Base-by-base conservation (phyloP, 345 rosid species). In the Turritis glabra region DNA sequence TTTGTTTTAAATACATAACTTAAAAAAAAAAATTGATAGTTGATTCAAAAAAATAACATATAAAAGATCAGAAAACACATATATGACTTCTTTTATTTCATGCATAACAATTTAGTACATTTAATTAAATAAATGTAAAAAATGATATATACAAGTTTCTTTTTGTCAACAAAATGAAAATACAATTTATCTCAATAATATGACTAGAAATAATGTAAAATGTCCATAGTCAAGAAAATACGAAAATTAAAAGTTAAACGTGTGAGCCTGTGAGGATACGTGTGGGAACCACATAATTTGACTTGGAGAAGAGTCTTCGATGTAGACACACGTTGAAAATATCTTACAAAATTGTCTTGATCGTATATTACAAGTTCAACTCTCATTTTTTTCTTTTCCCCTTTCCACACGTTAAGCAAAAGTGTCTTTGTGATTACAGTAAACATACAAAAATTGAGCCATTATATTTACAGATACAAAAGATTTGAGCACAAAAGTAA, bases 391-490 rank as follows among this genome's bases (percentile, higher is more conserved):
- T 40, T 14, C 0, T 56, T 65, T 23, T 12, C 22, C 43, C 17
- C 17, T 43, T 76, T 69, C 62, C 70, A 69, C 75, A 69, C 64
- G 32, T 58, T 67, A 38, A 65, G 23, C 58, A 55, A 33, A 57
- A 18, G 33, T 6, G 22, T 19, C 13, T 74, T 58, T 46, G 59
- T 15, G 44, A 32, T 3, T 30, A 63, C 55, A 4, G 10, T 21
- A 53, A 53, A 12, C 47, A 43, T 64, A 43, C 70, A 64, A 73
- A 73, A 64, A 12, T 1, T 43, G 2, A 23, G 52, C 25, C 65
- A 11, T 21, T 30, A 44, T 44, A 43, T 29, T 14, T 44, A 70
- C 30, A 32, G 7, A 32, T n/a, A 23, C 35, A n/a, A 58, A 33
- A 47, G 1, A 23, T 33, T 67, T 48, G 17, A 59, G 18, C n/a